These are phyloP conservation scores for Coniochaeta hoffmannii DNA, from an alignment of 2,329 filamentous ascomycete genomes.

Conservation along the genomic window DNA sequence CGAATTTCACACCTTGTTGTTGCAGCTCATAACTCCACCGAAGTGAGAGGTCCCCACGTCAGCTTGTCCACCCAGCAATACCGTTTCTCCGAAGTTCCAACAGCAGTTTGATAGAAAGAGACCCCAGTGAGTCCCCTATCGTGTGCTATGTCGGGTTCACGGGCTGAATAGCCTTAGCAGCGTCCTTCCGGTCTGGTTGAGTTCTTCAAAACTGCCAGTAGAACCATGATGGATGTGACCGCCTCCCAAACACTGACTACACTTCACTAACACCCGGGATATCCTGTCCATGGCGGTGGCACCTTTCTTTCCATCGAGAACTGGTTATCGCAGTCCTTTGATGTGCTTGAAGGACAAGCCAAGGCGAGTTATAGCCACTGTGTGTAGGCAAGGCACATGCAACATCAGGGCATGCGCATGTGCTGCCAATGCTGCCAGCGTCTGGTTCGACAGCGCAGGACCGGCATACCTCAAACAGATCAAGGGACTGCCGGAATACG, in stretches of 20 bases:
- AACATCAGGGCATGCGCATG: not conserved
- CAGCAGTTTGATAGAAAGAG: not conserved
- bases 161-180: not conserved
- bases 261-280: conserved; percentile 6
- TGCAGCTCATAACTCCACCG: not conserved
- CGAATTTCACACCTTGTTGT: conserved; percentile 4
- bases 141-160: no score
- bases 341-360: not conserved
- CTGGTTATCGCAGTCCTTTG: not conserved
- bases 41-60: not conserved
- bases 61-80: not conserved
- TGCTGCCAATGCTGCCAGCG: not conserved
- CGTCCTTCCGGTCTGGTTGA: not conserved
- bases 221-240: conserved; percentile 5
- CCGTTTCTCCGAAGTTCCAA: not conserved
- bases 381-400: no score
- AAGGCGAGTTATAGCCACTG: not conserved
- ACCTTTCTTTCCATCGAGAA: conserved; percentile 4
- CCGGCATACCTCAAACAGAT: conserved; percentile 5
- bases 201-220: conserved; percentile 5
- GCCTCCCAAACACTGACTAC: conserved; percentile 3
- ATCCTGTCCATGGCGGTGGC: conserved; percentile 1
- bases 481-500: conserved; percentile 4
- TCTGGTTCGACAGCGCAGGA: conserved; percentile 6
- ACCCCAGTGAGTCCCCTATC: conserved; percentile 1